phyloP scores from a whole-genome alignment of 1,284 basidiomycete species.

The Calocybe gambosa region DNA sequence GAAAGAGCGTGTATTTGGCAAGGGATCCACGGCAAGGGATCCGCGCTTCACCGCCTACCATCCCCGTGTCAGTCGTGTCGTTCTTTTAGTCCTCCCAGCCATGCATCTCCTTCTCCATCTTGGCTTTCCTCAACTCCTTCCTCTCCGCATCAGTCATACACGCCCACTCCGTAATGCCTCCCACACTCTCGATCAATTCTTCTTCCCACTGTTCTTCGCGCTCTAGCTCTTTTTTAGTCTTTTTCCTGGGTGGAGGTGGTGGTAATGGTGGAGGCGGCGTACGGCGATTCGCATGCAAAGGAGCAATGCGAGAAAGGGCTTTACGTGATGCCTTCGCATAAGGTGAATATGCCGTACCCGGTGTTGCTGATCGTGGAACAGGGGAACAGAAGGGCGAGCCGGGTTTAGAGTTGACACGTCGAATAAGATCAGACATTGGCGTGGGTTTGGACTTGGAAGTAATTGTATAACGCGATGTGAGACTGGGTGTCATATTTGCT shows the following conservation, averaged over 20 bases:
- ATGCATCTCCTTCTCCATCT: constrained; percentile 57
- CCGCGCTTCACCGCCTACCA: background rate
- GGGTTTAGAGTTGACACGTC: constrained; percentile 60
- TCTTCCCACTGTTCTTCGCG: constrained; percentile 74
- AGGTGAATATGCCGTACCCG: constrained; percentile 49
- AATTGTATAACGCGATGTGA: constrained; percentile 34
- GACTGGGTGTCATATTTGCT: constrained; percentile 18
- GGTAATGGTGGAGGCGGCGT: constrained; percentile 60
- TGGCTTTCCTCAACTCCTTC: constrained; percentile 49
- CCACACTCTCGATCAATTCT: constrained; percentile 64
- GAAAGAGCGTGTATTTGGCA: background rate
- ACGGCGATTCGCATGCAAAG: constrained; percentile 63
- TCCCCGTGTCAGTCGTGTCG: background rate
- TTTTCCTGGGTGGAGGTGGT: constrained; percentile 59
- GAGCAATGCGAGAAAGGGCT: constrained; percentile 60
- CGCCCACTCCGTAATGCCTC: constrained; percentile 58
- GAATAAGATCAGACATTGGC: constrained; percentile 69
- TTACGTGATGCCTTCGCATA: constrained; percentile 57
- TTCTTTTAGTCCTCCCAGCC: constrained; percentile 46
- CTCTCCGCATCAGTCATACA: constrained; percentile 60
- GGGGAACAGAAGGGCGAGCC: constrained; percentile 52
- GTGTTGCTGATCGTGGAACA: constrained; percentile 16
- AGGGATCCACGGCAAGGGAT: background rate
- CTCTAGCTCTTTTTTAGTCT: constrained; percentile 70
- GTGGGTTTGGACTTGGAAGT: constrained; percentile 41